These are phyloP conservation scores for Celoporthe dispersa DNA, from an alignment of 2,329 filamentous ascomycete species.

Conservation along the genomic window DNA sequence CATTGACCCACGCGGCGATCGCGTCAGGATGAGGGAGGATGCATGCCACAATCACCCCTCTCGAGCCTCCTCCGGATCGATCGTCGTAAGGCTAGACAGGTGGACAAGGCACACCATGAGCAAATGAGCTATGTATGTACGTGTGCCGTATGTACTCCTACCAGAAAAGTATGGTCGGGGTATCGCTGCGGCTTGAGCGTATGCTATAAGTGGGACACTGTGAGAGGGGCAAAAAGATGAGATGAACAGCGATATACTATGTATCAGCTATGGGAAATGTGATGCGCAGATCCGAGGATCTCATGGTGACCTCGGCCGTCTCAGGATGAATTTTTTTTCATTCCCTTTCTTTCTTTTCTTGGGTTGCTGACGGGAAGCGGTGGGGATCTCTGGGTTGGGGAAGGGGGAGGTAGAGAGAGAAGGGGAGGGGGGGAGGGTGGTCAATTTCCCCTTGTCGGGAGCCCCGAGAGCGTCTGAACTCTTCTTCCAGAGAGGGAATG, in stretches of 20 bases:
- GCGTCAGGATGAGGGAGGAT: not conserved
- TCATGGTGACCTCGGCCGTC: not conserved
- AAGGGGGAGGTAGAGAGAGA: not conserved
- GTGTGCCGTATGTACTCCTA: not conserved
- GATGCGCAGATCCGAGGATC: not conserved
- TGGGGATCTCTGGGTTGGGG: not conserved
- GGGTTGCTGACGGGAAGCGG: not conserved
- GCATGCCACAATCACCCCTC: not conserved
- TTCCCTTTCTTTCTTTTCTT: not conserved
- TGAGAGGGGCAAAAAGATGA: not conserved
- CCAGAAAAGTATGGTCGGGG: not conserved
- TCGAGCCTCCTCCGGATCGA: not conserved
- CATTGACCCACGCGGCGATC: not conserved
- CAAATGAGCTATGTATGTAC: not conserved
- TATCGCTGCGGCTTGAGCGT: not conserved
- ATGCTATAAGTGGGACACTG: not conserved
- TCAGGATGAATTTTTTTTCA: not conserved
- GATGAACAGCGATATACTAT: slow-evolving; percentile 2
- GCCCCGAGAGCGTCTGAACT: slow-evolving; percentile 13
- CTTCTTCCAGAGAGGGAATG: slow-evolving; percentile 11
- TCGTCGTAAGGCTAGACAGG: slow-evolving; percentile 14
- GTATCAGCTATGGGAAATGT: slow-evolving; percentile 1
- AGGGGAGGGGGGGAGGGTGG: not conserved
- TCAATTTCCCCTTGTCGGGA: slow-evolving; percentile 3
- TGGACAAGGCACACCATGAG: not conserved